These are phyloP conservation scores for Sindora glabra DNA, from an alignment of 306 rosid species.

Conservation along the genomic window DNA sequence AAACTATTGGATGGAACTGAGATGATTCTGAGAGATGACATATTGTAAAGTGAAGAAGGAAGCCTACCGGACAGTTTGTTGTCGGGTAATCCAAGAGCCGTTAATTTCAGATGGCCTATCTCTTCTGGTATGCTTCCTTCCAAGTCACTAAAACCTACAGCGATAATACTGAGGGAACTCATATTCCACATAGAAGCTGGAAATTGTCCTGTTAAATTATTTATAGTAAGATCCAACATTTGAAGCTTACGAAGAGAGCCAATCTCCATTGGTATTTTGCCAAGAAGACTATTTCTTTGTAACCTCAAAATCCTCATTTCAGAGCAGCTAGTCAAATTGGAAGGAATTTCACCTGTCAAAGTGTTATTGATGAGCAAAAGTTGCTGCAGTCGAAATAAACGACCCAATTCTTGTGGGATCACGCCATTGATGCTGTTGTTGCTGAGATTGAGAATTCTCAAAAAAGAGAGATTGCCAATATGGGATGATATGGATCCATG, in stretches of 20 bases:
- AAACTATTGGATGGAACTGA: not conserved
- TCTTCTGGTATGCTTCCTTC: not conserved
- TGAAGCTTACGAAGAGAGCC: not conserved
- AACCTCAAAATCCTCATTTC: not conserved
- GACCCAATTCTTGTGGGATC: not conserved
- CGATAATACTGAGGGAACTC: not conserved
- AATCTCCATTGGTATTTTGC: not conserved
- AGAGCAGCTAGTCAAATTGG: not conserved
- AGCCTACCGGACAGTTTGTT: constrained; percentile 1
- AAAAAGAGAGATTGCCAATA: not conserved
- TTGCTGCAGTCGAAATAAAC: not conserved
- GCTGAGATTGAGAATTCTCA: not conserved
- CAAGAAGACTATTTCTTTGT: not conserved
- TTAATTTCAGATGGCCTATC: not conserved
- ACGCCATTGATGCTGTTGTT: not conserved
- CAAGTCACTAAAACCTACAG: no score
- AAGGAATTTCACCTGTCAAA: not conserved
- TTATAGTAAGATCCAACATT: rapidly evolving
- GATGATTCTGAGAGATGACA: not conserved
- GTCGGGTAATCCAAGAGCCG: not conserved
- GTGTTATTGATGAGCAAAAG: not conserved
- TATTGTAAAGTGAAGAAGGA: constrained; percentile 13
- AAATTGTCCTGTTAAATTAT: not conserved
- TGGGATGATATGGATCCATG: no score
- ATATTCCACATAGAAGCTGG: not conserved